phyloP scores from a whole-genome alignment of 2,329 filamentous ascomycete genomes.

The Hypoxylon sp. region DNA sequence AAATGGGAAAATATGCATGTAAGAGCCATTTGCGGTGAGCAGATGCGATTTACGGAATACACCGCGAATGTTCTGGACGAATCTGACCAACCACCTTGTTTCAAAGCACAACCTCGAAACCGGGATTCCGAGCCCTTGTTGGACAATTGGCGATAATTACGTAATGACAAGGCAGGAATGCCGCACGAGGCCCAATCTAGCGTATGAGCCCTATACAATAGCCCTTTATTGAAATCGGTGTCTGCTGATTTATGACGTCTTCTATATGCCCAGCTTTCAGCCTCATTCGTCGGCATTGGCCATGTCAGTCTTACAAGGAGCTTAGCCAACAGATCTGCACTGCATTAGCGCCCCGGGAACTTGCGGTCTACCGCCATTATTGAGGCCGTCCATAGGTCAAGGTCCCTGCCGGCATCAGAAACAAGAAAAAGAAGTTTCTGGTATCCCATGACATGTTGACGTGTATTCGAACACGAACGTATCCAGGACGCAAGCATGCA shows the following conservation, averaged over 20 bases:
- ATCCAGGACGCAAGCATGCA: constrained; percentile 23
- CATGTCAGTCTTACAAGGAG: constrained; percentile 19
- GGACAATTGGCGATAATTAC: constrained; percentile 15
- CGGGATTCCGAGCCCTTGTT: constrained; percentile 1
- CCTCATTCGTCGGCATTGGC: constrained; percentile 37
- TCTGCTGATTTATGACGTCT: constrained; percentile 34
- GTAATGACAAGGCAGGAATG: not conserved
- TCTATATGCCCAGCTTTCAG: constrained; percentile 27
- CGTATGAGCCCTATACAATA: not conserved
- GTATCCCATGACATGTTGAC: constrained; percentile 35
- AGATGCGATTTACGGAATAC: not conserved
- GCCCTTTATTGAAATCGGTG: constrained; percentile 7
- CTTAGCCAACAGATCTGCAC: constrained; percentile 29
- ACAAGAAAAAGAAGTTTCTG: constrained; percentile 31
- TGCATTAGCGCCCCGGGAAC: constrained; percentile 39
- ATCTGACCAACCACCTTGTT: not conserved
- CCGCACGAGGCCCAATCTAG: not conserved
- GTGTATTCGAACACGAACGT: constrained; percentile 25
- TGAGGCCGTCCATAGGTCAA: constrained; percentile 23
- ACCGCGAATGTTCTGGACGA: not conserved
- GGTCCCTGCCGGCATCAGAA: constrained; percentile 12
- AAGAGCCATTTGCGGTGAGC: not conserved
- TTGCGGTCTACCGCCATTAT: constrained; percentile 34
- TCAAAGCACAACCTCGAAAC: not conserved
- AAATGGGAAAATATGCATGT: not conserved